Evolutionary conservation across 1,139 yeast species (phyloP), one percentile per base, ranked within the genome.

Genomic region (Pichia sp.): DNA sequence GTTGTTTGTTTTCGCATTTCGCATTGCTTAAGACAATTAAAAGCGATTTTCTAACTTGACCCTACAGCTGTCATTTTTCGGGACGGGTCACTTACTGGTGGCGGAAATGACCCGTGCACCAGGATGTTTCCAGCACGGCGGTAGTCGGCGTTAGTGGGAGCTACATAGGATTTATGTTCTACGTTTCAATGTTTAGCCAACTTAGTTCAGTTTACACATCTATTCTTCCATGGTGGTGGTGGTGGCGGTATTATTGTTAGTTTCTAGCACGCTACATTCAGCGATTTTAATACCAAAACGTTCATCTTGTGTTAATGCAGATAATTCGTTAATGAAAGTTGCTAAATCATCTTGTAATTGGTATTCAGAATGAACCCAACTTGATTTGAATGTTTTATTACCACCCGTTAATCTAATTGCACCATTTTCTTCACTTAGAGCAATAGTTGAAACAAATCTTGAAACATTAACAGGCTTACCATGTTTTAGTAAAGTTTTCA

Each of bases 391-490:
- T 25, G 83, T 76, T 61, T 78, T 76, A 45, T 73, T 68, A 48
- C 96, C 96, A 46, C 96, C 97, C 42, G 95, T 81, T 59, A 91
- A 76, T 67, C 96, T 80, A 29, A 87, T 73, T 66, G 87, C 93
- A 59, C 70, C 72, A 29, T 76, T 79, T 10, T 48, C 51, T 41
- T 73, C 73, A 54, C 82, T 75, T 48, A 87, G 70, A 42, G 82
- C 74, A 48, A 91, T 79, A 4, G 98, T 89, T 48, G 87, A 72
- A 60, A 82, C 75, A 69, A 87, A 95, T 66, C 96, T 82, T 2
- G 95, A 93, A 53, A 85, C 87, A 16, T 79, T 74, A 16, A 78
- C 68, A 31, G 81, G 72, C 51, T 69, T 67, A 28, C 76, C 74
- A 47, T 80, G 76, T 67, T 83, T 86, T 64, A 84, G 70, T 53